These are phyloP conservation scores for Russula foetens DNA, from an alignment of 768 basidiomycete species.

Conservation along the genomic window DNA sequence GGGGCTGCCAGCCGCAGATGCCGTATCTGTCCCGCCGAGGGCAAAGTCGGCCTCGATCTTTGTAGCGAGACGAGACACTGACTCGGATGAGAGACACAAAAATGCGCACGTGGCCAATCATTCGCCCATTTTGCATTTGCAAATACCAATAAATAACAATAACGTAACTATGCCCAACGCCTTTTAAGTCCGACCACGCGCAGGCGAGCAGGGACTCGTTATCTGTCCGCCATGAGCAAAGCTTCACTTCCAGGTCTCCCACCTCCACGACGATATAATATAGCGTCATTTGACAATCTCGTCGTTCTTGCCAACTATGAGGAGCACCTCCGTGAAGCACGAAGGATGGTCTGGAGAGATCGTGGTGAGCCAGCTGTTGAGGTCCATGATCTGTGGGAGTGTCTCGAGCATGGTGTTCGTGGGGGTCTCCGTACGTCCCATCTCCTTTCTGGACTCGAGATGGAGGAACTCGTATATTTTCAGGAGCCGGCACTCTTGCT, in stretches of 20 bases:
- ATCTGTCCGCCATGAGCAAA: neutral
- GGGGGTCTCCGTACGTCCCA: conserved; percentile 62
- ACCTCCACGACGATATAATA: conserved; percentile 43
- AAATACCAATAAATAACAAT: no score
- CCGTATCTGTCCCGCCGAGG: no score
- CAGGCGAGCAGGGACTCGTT: neutral
- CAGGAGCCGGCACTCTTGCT: conserved; percentile 76
- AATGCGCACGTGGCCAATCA: no score
- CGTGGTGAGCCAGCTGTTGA: conserved; percentile 69
- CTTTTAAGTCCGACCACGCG: no score
- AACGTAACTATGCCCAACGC: neutral
- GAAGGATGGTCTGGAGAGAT: conserved; percentile 78
- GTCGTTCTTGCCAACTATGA: conserved; percentile 81
- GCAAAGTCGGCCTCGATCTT: no score
- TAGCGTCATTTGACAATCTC: conserved; percentile 77
- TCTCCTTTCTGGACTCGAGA: neutral
- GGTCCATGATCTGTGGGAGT: conserved; percentile 52
- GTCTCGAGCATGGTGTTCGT: conserved; percentile 58
- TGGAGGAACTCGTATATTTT: neutral
- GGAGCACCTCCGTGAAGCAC: conserved; percentile 61
- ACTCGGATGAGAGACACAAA: no score
- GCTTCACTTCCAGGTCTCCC: conserved; percentile 38
- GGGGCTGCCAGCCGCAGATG: no score
- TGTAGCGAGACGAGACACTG: no score
- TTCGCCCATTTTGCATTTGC: no score